These are phyloP conservation scores for Sporothrix luriei DNA, from an alignment of 2,329 filamentous ascomycete genomes.

Conservation along the genomic window DNA sequence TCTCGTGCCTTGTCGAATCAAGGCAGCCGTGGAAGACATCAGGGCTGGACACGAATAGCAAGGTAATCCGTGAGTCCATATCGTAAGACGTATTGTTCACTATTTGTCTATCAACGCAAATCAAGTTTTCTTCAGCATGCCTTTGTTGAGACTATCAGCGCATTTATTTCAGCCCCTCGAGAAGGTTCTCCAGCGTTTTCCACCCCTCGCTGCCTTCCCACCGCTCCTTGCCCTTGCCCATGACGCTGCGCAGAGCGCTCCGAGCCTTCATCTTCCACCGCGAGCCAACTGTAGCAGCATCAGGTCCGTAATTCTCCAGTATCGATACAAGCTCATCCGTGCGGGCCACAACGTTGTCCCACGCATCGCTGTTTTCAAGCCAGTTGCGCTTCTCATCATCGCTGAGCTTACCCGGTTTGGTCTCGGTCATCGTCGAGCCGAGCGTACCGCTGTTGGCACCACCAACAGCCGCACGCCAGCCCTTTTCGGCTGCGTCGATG, in stretches of 20 bases:
- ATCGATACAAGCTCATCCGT: constrained; percentile 81
- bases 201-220: constrained; percentile 80
- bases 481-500: constrained; percentile 83
- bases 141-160: neutral
- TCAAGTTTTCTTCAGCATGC: neutral
- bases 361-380: constrained; percentile 63
- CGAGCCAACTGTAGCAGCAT: constrained; percentile 68
- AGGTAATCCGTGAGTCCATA: neutral
- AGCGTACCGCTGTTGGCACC: constrained; percentile 39
- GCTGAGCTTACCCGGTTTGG: constrained; percentile 36
- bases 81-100: neutral
- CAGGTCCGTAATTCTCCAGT: constrained; percentile 75
- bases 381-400: constrained; percentile 51
- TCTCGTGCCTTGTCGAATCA: neutral
- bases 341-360: constrained; percentile 72
- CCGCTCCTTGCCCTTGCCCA: constrained; percentile 75
- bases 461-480: constrained; percentile 72
- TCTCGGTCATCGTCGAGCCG: constrained; percentile 49
- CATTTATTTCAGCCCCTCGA: constrained; percentile 53
- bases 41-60: neutral
- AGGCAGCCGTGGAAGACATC: neutral
- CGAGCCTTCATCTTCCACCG: constrained; percentile 89
- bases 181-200: constrained; percentile 59
- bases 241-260: constrained; percentile 78
- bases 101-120: neutral